Evolutionary conservation across 2,329 filamentous ascomycete genomes (phyloP).

Genomic region (Eurotiales sp.): DNA sequence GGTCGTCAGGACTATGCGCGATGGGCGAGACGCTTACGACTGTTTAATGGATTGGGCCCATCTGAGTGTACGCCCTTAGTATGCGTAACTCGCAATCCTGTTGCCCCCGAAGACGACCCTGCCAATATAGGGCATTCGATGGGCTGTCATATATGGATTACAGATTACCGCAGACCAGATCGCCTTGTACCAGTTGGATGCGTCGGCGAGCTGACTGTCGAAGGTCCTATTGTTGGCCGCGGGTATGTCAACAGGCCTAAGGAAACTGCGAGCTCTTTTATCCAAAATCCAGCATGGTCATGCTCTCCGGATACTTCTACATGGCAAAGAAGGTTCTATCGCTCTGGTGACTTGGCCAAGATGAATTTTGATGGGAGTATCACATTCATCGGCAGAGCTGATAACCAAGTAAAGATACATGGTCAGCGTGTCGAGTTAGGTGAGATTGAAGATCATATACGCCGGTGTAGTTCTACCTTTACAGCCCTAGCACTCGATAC

Average conservation of each 20-base stretch:
- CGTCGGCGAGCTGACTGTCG: conserved; percentile 40
- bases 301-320: not conserved
- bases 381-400: conserved; percentile 28
- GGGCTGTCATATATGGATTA: too few species aligned
- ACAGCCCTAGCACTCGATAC: not conserved
- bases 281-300: conserved; percentile 28
- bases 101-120: too few species aligned
- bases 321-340: conserved; percentile 22
- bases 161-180: too few species aligned
- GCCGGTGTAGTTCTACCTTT: not conserved
- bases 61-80: conserved; percentile 11
- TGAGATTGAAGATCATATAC: conserved; percentile 24
- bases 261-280: conserved; percentile 23
- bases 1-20: not conserved
- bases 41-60: conserved; percentile 9
- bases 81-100: too few species aligned
- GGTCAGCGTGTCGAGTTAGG: conserved; percentile 32
- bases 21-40: not conserved
- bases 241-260: conserved; percentile 26
- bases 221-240: conserved; percentile 30
- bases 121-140: too few species aligned
- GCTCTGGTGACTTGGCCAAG: conserved; percentile 32
- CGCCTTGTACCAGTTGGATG: conserved; percentile 35
- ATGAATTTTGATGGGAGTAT: conserved; percentile 26
- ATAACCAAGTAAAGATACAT: conserved; percentile 31